phyloP scores from a whole-genome alignment of 2,329 filamentous ascomycete species.

The Clonostachys sp. region DNA sequence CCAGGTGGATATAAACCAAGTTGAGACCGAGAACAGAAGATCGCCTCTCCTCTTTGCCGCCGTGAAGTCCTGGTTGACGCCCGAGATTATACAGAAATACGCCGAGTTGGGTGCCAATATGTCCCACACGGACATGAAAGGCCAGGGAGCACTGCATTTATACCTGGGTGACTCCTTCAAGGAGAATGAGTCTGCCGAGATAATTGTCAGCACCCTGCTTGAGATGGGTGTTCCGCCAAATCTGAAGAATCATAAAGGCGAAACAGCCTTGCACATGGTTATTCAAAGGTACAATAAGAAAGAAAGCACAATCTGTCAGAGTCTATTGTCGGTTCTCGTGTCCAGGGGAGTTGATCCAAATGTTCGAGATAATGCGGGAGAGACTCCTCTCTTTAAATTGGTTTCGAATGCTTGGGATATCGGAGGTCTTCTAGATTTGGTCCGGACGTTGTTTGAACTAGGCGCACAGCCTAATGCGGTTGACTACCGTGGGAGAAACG shows the following conservation, averaged over 20 bases:
- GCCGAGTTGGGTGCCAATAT: background rate
- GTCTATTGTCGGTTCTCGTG: background rate
- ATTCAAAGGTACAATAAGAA: background rate
- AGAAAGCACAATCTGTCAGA: background rate
- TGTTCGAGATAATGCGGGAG: background rate
- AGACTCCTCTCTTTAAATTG: background rate
- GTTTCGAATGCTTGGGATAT: background rate
- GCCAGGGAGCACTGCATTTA: background rate
- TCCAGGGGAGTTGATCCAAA: background rate
- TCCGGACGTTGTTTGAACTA: background rate
- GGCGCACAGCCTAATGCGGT: constrained; percentile 1
- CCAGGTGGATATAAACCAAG: background rate
- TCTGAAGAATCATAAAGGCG: background rate
- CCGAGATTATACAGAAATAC: too few species aligned
- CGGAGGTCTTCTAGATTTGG: background rate
- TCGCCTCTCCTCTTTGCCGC: background rate
- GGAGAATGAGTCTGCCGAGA: too few species aligned
- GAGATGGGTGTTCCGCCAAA: background rate
- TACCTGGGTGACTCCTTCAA: too few species aligned
- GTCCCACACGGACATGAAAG: background rate
- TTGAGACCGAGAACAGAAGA: background rate
- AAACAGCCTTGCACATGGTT: background rate
- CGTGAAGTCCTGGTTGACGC: too few species aligned
- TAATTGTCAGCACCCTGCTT: background rate
- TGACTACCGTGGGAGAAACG: background rate